Conservation (phyloP, 2,329 filamentous ascomycete species). For the Mollisiaceae sp. region DNA sequence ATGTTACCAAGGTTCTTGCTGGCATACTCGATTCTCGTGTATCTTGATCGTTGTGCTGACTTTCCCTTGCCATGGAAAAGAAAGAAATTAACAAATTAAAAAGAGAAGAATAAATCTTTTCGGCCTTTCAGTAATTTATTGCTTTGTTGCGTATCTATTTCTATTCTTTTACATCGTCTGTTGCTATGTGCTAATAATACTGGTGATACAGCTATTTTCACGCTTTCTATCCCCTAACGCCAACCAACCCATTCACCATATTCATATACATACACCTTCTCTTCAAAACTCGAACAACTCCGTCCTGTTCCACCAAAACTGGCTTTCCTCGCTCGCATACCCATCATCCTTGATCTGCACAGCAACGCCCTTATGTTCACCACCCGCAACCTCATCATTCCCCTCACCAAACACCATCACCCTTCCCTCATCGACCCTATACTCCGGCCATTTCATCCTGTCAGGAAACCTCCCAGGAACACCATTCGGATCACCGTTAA, state of each 20-base stretch:
- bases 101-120: too few species aligned
- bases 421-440: conserved; percentile 27
- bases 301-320: conserved; percentile 66
- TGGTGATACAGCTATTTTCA: too few species aligned
- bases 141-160: too few species aligned
- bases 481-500: conserved; percentile 41
- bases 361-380: conserved; percentile 47
- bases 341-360: conserved; percentile 50
- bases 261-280: neutral
- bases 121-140: too few species aligned
- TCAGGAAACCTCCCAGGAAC: conserved; percentile 29
- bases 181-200: too few species aligned
- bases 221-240: neutral
- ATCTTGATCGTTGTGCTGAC: too few species aligned
- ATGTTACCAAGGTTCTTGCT: too few species aligned
- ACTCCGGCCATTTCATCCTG: conserved; percentile 34
- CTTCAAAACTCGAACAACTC: conserved; percentile 48
- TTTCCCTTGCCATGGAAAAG: too few species aligned
- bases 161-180: too few species aligned
- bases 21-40: too few species aligned
- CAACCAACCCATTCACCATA: neutral
- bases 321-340: conserved; percentile 54
- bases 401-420: conserved; percentile 63
- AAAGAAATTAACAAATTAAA: too few species aligned
- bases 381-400: conserved; percentile 58